Evolutionary conservation across 2,329 filamentous ascomycete species (phyloP), one percentile per base, ranked within the genome.

Genomic region (Graphiopsis chlorocephala): DNA sequence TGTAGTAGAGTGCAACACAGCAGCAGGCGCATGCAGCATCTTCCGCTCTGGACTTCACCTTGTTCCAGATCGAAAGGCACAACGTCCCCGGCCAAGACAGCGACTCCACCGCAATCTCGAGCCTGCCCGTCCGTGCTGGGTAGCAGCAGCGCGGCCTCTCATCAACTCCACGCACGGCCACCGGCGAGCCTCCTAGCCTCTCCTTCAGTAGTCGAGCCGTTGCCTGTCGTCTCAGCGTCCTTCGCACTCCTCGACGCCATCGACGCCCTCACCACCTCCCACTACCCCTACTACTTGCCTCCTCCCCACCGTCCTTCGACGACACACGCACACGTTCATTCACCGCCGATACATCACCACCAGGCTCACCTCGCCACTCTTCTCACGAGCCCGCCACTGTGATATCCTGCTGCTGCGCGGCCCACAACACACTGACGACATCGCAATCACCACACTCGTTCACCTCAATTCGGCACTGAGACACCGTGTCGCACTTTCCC

Each of bases 361-460:
- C 33, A 17, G 2, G 17, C 61, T 45, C 59, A n/a, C 59, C 28
- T 14, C 38, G 38, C 10, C 26, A 26, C 38, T n/a, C 25, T 35
- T 29, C 53, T 11, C 53, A 15, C 60, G 26, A 52, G 20, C 28
- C 31, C 47, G 20, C 26, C 47, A 20, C 23, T 23, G 59, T 52
- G 47, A 61, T 11, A 20, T 45, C 23, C 59, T 53, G 60, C 60
- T 62, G 60, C 60, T 62, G 60, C 29, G 60, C 60, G 48, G 60
- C 60, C 29, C 62, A 52, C 35, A 17, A 31, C 47, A 53, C 33
- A 29, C 47, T 33, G 47, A 33, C 28, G 29, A 56, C 53, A 35
- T 17, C 55, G n/a, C 38, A 48, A 53, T 45, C 31, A 50, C 42
- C 35, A 63, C 61, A 47, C 29, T 63, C 61, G 28, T 47, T 63